A percentile compares a stretch with the other conserved stretches of the same genome.
These are phyloP conservation scores for Polychaeton citri DNA, from an alignment of 2,329 filamentous ascomycete species.

Conservation along the genomic window DNA sequence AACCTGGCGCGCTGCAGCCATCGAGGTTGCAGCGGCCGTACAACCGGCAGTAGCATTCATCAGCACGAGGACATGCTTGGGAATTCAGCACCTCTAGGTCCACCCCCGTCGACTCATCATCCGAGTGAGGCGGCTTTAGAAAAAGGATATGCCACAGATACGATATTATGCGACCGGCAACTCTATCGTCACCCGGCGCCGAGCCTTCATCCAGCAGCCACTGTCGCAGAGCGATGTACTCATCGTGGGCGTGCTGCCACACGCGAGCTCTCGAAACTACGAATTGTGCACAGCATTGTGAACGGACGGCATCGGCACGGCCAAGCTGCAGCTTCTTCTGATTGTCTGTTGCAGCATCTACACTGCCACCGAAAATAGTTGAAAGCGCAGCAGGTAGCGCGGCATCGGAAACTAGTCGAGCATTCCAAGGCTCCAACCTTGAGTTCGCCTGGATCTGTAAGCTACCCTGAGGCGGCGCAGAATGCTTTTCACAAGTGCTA, in stretches of 20 bases:
- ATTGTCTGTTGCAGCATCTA: slow-evolving; percentile 11
- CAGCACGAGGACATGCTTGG: slow-evolving; percentile 23
- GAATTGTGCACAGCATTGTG: slow-evolving; percentile 43
- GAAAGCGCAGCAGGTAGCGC: slow-evolving; percentile 9
- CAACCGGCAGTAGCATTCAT: slow-evolving; percentile 32
- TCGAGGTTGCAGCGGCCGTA: slow-evolving; percentile 26
- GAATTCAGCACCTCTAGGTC: slow-evolving; percentile 27
- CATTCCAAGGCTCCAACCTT: slow-evolving; percentile 29
- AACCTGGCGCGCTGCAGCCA: slow-evolving; percentile 16
- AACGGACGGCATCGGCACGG: slow-evolving; percentile 18
- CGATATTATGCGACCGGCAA: slow-evolving; percentile 31
- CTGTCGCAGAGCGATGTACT: slow-evolving; percentile 38
- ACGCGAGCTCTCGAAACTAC: slow-evolving; percentile 36
- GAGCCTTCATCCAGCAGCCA: slow-evolving; percentile 35
- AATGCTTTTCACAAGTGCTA: slow-evolving; percentile 26
- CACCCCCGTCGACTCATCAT: slow-evolving; percentile 10
- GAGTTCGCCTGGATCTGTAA: slow-evolving; percentile 27
- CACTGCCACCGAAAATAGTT: slow-evolving; percentile 7
- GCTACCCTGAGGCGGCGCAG: slow-evolving; percentile 22
- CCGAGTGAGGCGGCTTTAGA: slow-evolving; percentile 11
- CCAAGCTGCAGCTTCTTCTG: slow-evolving; percentile 28
- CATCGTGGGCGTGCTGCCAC: slow-evolving; percentile 34
- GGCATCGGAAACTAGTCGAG: slow-evolving; percentile 14
- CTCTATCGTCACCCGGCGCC: slow-evolving; percentile 27
- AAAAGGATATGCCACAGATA: slow-evolving; percentile 40